phyloP scores from a whole-genome alignment of 805 yeast species.

The Saturnispora hagleri region DNA sequence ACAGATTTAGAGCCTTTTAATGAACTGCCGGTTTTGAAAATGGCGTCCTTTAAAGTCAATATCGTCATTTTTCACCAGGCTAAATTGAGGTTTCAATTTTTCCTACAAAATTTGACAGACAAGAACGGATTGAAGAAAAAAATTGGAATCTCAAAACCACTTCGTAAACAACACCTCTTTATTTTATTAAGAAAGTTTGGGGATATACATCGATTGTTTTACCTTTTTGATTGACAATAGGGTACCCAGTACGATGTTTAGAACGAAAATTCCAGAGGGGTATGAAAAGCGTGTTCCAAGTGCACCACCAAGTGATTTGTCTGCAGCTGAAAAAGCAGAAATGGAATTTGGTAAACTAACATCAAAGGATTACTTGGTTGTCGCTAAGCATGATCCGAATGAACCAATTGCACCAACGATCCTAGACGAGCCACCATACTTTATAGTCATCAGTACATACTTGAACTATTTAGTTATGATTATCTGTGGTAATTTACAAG shows the following conservation, averaged over 20 bases:
- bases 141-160: not conserved
- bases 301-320: conserved; percentile 24
- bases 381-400: conserved; percentile 47
- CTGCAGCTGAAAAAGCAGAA: conserved; percentile 35
- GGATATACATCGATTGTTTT: not conserved
- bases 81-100: not conserved
- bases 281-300: conserved; percentile 22
- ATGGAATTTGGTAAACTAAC: conserved; percentile 69
- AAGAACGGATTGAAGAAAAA: not conserved
- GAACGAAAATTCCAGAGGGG: conserved; percentile 2
- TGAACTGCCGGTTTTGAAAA: not conserved
- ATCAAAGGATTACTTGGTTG: conserved; percentile 54
- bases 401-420: conserved; percentile 54
- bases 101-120: not conserved
- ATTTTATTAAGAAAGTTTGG: not conserved
- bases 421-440: conserved; percentile 80
- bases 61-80: not conserved
- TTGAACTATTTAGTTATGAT: conserved; percentile 76
- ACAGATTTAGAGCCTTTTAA: conserved; percentile 13
- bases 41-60: not conserved
- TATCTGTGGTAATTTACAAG: conserved; percentile 83
- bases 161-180: conserved; percentile 13
- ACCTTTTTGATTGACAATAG: not conserved
- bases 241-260: not conserved
- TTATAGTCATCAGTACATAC: conserved; percentile 72